Conservation (phyloP, 306 rosid species). For the Acacia melanoxylon region DNA sequence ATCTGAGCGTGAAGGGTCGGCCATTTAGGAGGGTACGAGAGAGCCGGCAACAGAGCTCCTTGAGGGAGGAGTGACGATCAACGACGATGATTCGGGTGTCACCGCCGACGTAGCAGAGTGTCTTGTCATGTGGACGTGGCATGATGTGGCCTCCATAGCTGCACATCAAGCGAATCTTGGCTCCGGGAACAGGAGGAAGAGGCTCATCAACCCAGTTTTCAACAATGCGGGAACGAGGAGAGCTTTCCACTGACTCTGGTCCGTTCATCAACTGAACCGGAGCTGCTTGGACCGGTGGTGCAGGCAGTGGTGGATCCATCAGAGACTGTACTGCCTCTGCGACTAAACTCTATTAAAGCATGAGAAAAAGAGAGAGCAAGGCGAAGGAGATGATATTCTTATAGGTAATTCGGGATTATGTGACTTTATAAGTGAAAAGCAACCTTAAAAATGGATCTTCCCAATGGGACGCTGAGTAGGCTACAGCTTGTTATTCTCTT, state of each 20-base stretch:
- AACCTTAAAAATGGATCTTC: slow-evolving; percentile 17
- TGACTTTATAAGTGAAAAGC: slow-evolving; percentile 32
- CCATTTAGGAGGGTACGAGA: slow-evolving; percentile 71
- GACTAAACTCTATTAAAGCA: neutral
- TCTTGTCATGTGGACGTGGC: slow-evolving; percentile 92
- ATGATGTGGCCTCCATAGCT: slow-evolving; percentile 97
- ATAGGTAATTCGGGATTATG: neutral
- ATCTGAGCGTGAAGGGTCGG: slow-evolving; percentile 78
- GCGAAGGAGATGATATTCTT: slow-evolving; percentile 27
- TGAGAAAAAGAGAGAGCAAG: slow-evolving; percentile 22
- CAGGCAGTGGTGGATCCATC: slow-evolving; percentile 36
- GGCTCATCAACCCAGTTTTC: slow-evolving; percentile 61
- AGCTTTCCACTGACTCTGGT: slow-evolving; percentile 60
- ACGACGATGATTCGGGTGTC: slow-evolving; percentile 84
- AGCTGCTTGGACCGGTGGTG: slow-evolving; percentile 10
- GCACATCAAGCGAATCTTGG: slow-evolving; percentile 92
- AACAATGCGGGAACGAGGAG: slow-evolving; percentile 60
- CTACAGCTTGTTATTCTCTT: slow-evolving; percentile 36
- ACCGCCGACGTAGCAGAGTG: slow-evolving; percentile 90
- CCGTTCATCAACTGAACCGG: slow-evolving; percentile 38
- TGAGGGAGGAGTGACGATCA: slow-evolving; percentile 62
- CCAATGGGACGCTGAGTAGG: slow-evolving; percentile 22
- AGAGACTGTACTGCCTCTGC: neutral
- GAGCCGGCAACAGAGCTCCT: slow-evolving; percentile 66
- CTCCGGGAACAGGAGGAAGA: slow-evolving; percentile 58